A percentile compares a stretch with the other conserved stretches of the same genome.
phyloP scores from a whole-genome alignment of 2,329 filamentous ascomycete genomes.

The Fusarium pseudocircinatum region DNA sequence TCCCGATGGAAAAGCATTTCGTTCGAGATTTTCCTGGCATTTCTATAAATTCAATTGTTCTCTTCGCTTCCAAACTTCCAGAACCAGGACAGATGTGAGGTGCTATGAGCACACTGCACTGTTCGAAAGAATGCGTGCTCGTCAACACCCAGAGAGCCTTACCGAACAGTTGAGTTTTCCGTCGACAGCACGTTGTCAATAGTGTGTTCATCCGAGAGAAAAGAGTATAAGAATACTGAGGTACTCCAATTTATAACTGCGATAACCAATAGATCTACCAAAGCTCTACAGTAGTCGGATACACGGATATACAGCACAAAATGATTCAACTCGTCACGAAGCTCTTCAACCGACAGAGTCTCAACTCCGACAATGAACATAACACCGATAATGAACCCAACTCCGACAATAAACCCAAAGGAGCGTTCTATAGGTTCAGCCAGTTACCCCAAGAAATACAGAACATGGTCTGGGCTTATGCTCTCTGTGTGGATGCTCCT shows the following conservation, averaged over 20 bases:
- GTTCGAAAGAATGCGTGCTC: neutral
- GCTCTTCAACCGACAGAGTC: neutral
- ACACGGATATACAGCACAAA: neutral
- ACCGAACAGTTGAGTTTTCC: neutral
- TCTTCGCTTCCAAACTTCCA: neutral
- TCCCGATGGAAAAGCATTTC: neutral
- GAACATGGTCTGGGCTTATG: neutral
- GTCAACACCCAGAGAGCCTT: neutral
- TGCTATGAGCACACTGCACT: neutral
- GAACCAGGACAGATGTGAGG: neutral
- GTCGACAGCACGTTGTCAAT: neutral
- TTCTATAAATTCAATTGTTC: neutral
- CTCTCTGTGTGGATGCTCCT: neutral
- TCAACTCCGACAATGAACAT: neutral
- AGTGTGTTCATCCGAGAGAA: neutral
- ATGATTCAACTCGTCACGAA: neutral
- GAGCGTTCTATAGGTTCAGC: rapidly evolving
- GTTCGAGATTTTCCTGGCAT: rapidly evolving
- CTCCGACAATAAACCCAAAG: neutral
- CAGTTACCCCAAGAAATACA: neutral
- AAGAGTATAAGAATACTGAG: neutral
- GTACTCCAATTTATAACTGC: neutral
- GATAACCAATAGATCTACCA: neutral
- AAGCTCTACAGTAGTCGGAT: neutral
- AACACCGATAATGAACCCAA: neutral